Base-by-base conservation (phyloP, 2,329 filamentous ascomycete species). In the Fusarium austroafricanum region DNA sequence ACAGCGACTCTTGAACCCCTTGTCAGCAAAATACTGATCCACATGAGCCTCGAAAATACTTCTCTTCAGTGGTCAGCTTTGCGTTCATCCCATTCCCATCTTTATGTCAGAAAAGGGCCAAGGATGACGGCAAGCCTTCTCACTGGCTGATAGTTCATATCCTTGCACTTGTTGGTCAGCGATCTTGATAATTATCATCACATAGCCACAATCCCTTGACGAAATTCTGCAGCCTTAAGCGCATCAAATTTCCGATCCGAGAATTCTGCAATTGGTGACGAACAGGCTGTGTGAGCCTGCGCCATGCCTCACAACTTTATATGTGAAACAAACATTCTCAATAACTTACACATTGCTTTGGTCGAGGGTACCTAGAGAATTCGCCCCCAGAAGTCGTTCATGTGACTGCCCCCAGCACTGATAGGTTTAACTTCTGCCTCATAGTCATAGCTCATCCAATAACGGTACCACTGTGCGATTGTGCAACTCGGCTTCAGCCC, bases 81-180 rank as follows among this genome's bases (percentile, higher is more conserved):
- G 6, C 11, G 14, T 31, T 33, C 20, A 9, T 29, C 35, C 28
- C 33, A 18, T 38, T 50, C 49, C 49, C 46, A 47, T 40, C 44
- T 60, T 20, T 20, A 12, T 40, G 15, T 28, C 33, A 50, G 20
- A 43, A 21, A 21, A 26, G 10, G 20, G 23, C 23, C 17, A n/a
- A 26, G 38, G 31, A 44, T 26, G n/a, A 29, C 21, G 7, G 21
- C 17, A n/a, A 58, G 33, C 12, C 20, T 28, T 38, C 23, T 26
- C 15, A 14, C 35, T 42, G 44, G 38, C 15, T 39, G 18, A 35
- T 14, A 40, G n/a, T 29, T 35, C 11, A 26, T 20, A 37, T 21
- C 42, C 26, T 53, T 61, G n/a, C 14, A 52, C 26, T 23, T 31
- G 57, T 54, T 64, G 51, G 52, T 59, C 35, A 67, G 62, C 43